A percentile compares a stretch with the other conserved stretches of the same genome.
phyloP scores from a whole-genome alignment of 139 green algal genomes.

The Chlorella sp. region DNA sequence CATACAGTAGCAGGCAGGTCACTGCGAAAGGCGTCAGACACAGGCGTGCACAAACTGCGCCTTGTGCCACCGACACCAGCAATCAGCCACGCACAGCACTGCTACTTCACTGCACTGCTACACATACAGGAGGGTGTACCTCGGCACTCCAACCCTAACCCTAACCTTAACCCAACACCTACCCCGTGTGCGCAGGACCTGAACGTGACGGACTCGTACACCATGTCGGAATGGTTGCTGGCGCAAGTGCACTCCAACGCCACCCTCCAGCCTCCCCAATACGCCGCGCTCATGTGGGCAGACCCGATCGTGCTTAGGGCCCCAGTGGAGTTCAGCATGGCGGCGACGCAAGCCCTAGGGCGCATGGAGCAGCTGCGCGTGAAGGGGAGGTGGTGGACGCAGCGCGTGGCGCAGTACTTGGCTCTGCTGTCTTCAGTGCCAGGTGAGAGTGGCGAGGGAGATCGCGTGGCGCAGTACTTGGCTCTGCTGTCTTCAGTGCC shows the following conservation, averaged over 20 bases:
- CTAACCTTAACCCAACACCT: background rate
- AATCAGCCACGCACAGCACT: too few species aligned
- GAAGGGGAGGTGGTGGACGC: background rate
- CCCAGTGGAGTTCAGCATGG: background rate
- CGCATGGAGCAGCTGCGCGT: background rate
- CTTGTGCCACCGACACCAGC: too few species aligned
- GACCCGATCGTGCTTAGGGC: constrained; percentile 7
- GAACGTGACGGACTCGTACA: constrained; percentile 1
- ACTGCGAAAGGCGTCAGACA: background rate
- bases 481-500: too few species aligned
- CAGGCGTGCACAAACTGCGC: too few species aligned
- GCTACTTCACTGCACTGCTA: too few species aligned
- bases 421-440: too few species aligned
- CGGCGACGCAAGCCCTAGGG: background rate
- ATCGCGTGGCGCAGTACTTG: too few species aligned
- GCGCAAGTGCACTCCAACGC: background rate
- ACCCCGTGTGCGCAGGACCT: background rate
- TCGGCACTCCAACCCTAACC: background rate
- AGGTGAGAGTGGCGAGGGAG: background rate
- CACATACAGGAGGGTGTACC: too few species aligned
- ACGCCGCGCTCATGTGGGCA: constrained; percentile 15
- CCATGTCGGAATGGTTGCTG: constrained; percentile 15
- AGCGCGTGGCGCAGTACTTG: too few species aligned
- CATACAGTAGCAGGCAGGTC: background rate
- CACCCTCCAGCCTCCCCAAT: constrained; percentile 8